A percentile compares a stretch with the other conserved stretches of the same genome.
Conservation (phyloP, 2,329 filamentous ascomycete species). For the Sphaerulina populicola region DNA sequence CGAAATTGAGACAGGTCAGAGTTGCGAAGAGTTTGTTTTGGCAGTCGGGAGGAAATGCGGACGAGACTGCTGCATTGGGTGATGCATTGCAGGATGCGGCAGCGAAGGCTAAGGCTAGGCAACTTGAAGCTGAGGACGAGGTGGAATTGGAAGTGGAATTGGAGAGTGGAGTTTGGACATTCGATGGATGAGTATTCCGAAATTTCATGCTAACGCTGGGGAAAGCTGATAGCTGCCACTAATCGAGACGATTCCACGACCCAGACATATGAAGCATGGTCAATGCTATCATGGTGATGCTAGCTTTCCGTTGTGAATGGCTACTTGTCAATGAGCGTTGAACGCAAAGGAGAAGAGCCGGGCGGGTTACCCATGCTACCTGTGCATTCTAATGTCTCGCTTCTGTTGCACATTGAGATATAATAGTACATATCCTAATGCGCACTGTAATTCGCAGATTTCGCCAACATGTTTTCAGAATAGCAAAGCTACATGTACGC, state of each 20-base stretch:
- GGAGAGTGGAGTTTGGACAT: conserved; percentile 23
- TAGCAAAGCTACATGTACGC: no score
- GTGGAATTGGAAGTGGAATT: not conserved
- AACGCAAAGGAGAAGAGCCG: no score
- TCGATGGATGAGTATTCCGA: conserved; percentile 17
- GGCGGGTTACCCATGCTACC: no score
- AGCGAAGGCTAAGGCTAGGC: not conserved
- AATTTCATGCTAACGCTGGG: not conserved
- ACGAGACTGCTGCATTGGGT: conserved; percentile 35
- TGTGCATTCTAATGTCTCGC: no score
- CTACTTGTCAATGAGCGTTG: no score
- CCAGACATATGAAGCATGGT: no score
- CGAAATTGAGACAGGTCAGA: conserved; percentile 33
- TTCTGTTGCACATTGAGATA: no score
- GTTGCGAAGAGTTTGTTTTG: conserved; percentile 37
- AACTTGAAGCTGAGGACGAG: not conserved
- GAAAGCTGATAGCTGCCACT: not conserved
- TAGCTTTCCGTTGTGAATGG: no score
- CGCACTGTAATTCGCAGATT: no score
- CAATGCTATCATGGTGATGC: no score
- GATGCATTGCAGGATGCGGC: conserved; percentile 32
- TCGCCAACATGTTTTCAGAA: no score
- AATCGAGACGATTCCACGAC: not conserved
- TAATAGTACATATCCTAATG: no score
- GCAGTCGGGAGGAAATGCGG: conserved; percentile 29